Evolutionary conservation across 1,139 yeast genomes (phyloP).

Genomic region (Taphrina confusa): DNA sequence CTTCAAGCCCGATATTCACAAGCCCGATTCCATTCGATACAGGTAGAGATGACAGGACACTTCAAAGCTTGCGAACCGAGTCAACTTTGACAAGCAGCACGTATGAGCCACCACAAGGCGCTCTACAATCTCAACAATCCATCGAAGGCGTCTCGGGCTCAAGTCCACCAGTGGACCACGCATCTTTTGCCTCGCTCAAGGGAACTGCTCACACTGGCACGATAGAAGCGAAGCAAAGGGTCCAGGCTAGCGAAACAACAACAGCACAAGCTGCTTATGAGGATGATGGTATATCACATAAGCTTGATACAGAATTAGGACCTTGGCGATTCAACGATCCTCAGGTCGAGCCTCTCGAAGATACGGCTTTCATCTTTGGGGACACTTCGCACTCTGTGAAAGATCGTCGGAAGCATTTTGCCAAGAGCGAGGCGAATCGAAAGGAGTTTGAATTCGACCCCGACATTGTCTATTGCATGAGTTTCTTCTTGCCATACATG

Average conservation of each 20-base stretch:
- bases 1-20: not conserved
- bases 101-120: not conserved
- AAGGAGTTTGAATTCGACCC: conserved; percentile 33
- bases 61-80: not conserved
- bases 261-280: not conserved
- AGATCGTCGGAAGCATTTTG: conserved; percentile 36
- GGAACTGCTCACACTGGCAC: not conserved
- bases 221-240: not conserved
- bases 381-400: conserved; percentile 33
- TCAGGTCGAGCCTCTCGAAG: conserved; percentile 36
- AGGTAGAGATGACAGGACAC: not conserved
- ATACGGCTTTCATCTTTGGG: conserved; percentile 35
- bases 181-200: too few species aligned
- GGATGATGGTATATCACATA: conserved; percentile 19
- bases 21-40: not conserved
- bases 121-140: conserved; percentile 2
- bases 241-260: not conserved
- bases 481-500: conserved; percentile 38
- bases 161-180: not conserved
- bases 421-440: conserved; percentile 26
- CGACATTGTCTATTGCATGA: conserved; percentile 37
- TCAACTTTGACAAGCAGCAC: conserved; percentile 4
- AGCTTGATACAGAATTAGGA: conserved; percentile 31
- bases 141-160: not conserved
- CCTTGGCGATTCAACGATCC: conserved; percentile 38